Evolutionary conservation across 116 monocot genomes (phyloP).

Genomic region (Phalaenopsis hybrid): DNA sequence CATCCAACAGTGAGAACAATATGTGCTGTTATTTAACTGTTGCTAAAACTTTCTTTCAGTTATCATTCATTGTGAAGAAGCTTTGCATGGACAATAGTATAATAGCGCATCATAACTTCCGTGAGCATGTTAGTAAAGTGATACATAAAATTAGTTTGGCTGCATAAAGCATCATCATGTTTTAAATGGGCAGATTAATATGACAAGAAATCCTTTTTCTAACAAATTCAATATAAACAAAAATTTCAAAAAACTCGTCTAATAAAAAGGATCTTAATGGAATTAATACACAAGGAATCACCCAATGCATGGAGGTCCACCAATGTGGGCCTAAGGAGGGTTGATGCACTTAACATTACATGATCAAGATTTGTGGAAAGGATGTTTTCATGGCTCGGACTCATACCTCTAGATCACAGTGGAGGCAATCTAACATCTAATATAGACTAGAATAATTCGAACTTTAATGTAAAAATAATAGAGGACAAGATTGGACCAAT

Average conservation of each 20-base stretch:
- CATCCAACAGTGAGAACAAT: background rate
- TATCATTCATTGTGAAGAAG: too few species aligned
- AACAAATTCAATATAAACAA: background rate
- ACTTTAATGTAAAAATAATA: background rate
- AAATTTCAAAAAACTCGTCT: background rate
- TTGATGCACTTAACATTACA: background rate
- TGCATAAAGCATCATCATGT: background rate
- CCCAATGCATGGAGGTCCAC: background rate
- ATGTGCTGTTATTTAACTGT: background rate
- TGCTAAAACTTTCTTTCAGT: background rate
- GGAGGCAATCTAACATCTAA: background rate
- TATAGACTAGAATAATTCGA: background rate
- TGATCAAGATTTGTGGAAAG: background rate
- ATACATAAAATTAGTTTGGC: background rate
- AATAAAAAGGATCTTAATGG: background rate
- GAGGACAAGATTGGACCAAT: background rate
- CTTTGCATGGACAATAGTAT: background rate
- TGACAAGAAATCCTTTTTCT: background rate
- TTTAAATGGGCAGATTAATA: background rate
- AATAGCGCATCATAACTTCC: background rate
- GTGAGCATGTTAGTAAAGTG: background rate
- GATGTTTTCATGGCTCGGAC: background rate
- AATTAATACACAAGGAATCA: background rate
- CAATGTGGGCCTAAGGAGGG: background rate
- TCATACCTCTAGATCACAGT: background rate